A percentile compares a stretch with the other conserved stretches of the same genome.
Conservation (phyloP, 495 filamentous ascomycete genomes). For the Schizothecium vesticola region DNA sequence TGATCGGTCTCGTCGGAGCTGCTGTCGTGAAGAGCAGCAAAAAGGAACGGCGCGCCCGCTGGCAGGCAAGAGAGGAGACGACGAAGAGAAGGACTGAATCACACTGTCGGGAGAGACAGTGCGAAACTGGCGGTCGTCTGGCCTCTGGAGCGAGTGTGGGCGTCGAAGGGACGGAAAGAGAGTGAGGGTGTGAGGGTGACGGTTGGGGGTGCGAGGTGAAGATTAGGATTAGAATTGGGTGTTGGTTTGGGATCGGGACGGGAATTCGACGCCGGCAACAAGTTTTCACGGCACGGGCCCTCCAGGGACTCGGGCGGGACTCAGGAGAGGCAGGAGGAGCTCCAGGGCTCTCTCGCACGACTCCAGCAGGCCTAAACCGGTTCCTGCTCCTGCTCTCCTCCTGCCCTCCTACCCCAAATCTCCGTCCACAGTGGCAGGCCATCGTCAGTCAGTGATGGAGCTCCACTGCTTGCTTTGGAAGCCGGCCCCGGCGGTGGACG, state of each 20-base stretch:
- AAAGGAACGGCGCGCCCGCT: conserved; percentile 47
- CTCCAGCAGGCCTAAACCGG: conserved; percentile 6
- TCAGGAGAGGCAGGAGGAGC: not conserved
- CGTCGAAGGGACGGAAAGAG: conserved; percentile 6
- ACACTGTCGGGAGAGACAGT: conserved; percentile 26
- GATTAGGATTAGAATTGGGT: conserved; percentile 19
- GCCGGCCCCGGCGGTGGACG: conserved; percentile 18
- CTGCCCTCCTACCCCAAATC: conserved; percentile 20
- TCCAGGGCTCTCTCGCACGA: conserved; percentile 15
- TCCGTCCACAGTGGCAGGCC: conserved; percentile 23
- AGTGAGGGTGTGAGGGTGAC: conserved; percentile 4
- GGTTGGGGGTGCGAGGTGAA: conserved; percentile 13
- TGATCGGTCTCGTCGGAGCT: conserved; percentile 12
- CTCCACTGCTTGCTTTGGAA: conserved; percentile 5
- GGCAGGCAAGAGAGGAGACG: conserved; percentile 33
- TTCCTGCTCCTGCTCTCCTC: not conserved
- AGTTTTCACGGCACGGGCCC: not conserved
- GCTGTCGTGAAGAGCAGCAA: conserved; percentile 1
- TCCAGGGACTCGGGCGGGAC: not conserved
- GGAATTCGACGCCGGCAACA: conserved; percentile 3
- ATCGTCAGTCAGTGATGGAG: conserved; percentile 12
- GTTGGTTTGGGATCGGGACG: not conserved
- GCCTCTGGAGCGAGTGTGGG: conserved; percentile 8
- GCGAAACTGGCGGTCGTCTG: conserved; percentile 28
- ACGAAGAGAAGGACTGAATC: conserved; percentile 33